Percentiles rank a stretch among this genome's conserved stretches.
phyloP scores from a whole-genome alignment of 2,329 filamentous ascomycete species.

The Phaeosphaeria sp. region DNA sequence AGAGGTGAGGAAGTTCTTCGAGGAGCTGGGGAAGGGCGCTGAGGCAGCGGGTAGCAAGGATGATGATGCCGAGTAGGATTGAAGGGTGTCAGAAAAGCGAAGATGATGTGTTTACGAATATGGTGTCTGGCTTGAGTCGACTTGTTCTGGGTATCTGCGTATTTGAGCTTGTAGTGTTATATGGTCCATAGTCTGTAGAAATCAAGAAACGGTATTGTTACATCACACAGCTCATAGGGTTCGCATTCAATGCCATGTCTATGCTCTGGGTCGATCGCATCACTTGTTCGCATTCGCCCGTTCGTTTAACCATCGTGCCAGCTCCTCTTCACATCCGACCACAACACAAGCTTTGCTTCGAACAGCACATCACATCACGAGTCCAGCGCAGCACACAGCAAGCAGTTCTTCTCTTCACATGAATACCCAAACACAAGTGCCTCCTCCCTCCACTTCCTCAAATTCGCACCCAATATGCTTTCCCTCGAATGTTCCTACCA shows the following conservation, averaged over 20 bases:
- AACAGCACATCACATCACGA: background rate
- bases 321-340: background rate
- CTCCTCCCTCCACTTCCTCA: background rate
- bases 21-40: background rate
- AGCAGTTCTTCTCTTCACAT: background rate
- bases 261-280: no score
- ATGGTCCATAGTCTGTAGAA: background rate
- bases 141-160: background rate
- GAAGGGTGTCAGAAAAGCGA: no score
- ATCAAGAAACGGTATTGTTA: background rate
- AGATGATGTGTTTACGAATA: no score
- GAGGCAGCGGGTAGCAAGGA: background rate
- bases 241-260: no score
- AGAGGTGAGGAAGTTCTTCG: conserved; percentile 10
- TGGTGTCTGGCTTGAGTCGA: no score
- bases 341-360: background rate
- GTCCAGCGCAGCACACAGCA: no score
- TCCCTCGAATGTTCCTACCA: background rate
- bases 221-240: no score
- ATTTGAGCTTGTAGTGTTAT: background rate
- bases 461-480: conserved; percentile 5
- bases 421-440: background rate
- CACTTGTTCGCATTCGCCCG: background rate
- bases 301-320: background rate
- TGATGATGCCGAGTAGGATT: no score